Percentiles rank a stretch among this genome's conserved stretches.
Conservation (phyloP, 2,329 filamentous ascomycete genomes). For the Colletotrichum higginsianum region DNA sequence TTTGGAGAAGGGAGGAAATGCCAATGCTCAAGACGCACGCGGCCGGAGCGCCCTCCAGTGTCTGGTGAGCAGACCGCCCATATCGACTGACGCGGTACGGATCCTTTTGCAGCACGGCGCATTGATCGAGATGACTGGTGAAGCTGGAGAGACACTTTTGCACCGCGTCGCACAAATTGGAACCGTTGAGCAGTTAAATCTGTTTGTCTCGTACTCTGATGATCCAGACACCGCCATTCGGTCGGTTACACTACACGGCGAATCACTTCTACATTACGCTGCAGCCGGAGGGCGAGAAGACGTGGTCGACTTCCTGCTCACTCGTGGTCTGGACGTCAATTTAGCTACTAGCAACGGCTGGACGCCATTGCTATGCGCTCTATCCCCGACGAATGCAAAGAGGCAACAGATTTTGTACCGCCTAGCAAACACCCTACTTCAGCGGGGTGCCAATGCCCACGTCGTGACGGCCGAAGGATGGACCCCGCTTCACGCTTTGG, state of each 20-base stretch:
- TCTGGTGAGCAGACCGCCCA: constrained; percentile 20
- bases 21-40: constrained; percentile 17
- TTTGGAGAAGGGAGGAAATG: constrained; percentile 30
- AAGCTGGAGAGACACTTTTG: constrained; percentile 23
- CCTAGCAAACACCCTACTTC: constrained; percentile 24
- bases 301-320: constrained; percentile 24
- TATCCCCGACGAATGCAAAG: constrained; percentile 32
- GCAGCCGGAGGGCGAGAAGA: constrained; percentile 32
- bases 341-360: constrained; percentile 25
- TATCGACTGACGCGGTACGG: constrained; percentile 24
- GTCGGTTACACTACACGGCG: constrained; percentile 18
- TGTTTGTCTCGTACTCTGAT: constrained; percentile 23
- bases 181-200: constrained; percentile 22
- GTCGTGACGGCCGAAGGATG: constrained; percentile 40
- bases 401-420: constrained; percentile 13
- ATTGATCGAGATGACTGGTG: constrained; percentile 18
- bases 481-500: constrained; percentile 36
- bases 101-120: constrained; percentile 23
- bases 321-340: constrained; percentile 26
- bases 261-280: constrained; percentile 36
- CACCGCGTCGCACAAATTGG: constrained; percentile 23
- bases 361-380: constrained; percentile 38
- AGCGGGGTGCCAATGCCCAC: constrained; percentile 24
- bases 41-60: constrained; percentile 16
- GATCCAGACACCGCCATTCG: constrained; percentile 20